Evolutionary conservation across 192 early-diverging fungal species (phyloP).

Genomic region (Helicostylum pulchrum): DNA sequence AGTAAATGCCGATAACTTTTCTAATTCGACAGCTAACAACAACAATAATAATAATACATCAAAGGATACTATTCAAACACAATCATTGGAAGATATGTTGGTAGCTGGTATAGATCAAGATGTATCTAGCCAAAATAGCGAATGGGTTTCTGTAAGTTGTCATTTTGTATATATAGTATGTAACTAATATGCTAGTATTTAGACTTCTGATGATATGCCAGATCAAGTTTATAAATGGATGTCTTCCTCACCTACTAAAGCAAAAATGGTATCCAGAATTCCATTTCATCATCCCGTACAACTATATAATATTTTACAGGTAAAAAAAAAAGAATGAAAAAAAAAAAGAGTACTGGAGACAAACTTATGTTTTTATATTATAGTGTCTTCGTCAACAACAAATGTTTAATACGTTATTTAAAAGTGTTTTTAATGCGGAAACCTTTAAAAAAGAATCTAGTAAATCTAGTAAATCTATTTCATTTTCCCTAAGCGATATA

Average conservation of each 20-base stretch:
- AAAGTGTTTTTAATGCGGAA: slow-evolving; percentile 24
- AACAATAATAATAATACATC: background rate
- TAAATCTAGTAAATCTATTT: background rate
- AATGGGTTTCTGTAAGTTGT: background rate
- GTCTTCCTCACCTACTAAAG: slow-evolving; percentile 5
- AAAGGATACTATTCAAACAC: background rate
- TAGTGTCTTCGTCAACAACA: slow-evolving; percentile 33
- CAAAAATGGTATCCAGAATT: slow-evolving; percentile 27
- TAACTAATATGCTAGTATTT: background rate
- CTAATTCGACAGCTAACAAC: background rate
- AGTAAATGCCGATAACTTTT: background rate
- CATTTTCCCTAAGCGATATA: slow-evolving; percentile 24
- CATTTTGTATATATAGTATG: background rate
- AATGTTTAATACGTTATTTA: slow-evolving; percentile 32
- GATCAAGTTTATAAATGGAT: slow-evolving; percentile 25
- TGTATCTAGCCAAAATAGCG: background rate
- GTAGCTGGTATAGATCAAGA: background rate
- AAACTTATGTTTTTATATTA: background rate
- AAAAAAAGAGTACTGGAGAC: background rate
- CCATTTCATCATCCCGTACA: slow-evolving; percentile 35
- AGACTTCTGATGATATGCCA: slow-evolving; percentile 3
- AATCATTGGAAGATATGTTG: slow-evolving; percentile 28
- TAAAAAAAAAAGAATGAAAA: background rate
- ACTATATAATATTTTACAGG: slow-evolving; percentile 29
- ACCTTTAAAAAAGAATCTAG: background rate